Percentiles rank a stretch among this genome's conserved stretches.
Conservation (phyloP, 2,329 filamentous ascomycete species). For the Pyrenophora teres region DNA sequence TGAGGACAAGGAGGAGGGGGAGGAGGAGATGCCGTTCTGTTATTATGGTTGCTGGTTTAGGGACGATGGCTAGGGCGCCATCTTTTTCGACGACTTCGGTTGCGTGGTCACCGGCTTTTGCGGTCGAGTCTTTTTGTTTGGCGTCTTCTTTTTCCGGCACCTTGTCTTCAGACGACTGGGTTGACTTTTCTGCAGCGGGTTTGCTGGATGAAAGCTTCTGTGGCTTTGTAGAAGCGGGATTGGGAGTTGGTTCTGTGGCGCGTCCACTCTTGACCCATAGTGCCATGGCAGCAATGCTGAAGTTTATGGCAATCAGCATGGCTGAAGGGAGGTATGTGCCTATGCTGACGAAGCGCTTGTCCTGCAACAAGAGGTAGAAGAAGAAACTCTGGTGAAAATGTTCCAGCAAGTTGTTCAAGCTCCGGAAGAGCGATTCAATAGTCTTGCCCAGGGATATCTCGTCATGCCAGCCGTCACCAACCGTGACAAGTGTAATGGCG, state of each 20-base stretch:
- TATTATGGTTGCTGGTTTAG: slow-evolving; percentile 45
- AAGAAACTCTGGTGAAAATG: slow-evolving; percentile 99
- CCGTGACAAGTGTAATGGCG: slow-evolving; percentile 88
- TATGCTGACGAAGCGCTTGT: slow-evolving; percentile 93
- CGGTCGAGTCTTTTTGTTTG: slow-evolving; percentile 42
- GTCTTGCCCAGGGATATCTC: slow-evolving; percentile 94
- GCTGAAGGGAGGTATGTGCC: slow-evolving; percentile 95
- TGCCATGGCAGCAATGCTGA: slow-evolving; percentile 91
- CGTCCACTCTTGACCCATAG: slow-evolving; percentile 89
- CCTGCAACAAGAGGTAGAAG: slow-evolving; percentile 93
- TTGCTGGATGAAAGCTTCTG: slow-evolving; percentile 47
- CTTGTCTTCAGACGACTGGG: background rate
- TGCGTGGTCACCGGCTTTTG: slow-evolving; percentile 7
- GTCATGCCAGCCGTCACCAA: slow-evolving; percentile 92
- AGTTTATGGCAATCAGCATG: slow-evolving; percentile 95
- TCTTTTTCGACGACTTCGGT: slow-evolving; percentile 43
- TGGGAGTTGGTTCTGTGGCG: slow-evolving; percentile 21
- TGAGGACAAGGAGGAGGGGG: slow-evolving; percentile 73
- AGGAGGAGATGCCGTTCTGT: slow-evolving; percentile 71
- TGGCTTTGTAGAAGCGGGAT: slow-evolving; percentile 32
- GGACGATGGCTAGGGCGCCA: slow-evolving; percentile 45
- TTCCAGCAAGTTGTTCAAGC: slow-evolving; percentile 93
- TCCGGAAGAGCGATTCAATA: slow-evolving; percentile 88
- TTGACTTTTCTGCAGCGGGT: slow-evolving; percentile 58
- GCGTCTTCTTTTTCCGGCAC: slow-evolving; percentile 1